Base-by-base conservation (phyloP, 441 rosid species). In the Biscutella laevigata region DNA sequence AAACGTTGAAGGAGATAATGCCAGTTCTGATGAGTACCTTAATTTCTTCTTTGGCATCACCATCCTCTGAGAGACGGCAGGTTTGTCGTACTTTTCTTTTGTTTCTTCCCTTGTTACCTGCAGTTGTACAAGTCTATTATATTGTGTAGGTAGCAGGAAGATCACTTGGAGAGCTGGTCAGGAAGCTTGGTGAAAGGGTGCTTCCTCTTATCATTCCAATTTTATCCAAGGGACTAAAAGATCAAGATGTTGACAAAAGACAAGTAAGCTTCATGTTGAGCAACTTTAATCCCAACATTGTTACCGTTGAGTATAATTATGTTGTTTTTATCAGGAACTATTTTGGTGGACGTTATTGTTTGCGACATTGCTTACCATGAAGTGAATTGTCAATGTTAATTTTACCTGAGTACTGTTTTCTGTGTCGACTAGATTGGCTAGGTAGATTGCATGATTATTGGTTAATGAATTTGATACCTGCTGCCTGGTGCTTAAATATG, bases 171-270 rank as follows among this genome's bases (percentile, higher is more conserved):
- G 98, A 94, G 77, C 90, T 94, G 66, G 99, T 94, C 28, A 77
- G 95, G 74, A 90, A 94, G 79, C 98, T 94, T 64, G 99, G 98
- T 62, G 99, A 94, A 72, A 87, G 96, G 86, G 99, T 94, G 54
- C 99, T 94, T 74, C 99, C 99, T 66, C 70, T 78, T 71, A 94
- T 94, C 29, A 90, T 94, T 53, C 96, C 99, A 42, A 90, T 94
- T 61, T 76, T 94, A 66, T 81, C 99, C 20, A 63, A 57, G 64
- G 97, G 99, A 27, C 75, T 94, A 57, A 77, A 79, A 74, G 83
- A 87, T 69, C 80, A 88, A 35, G 79, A 74, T 77, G 75, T 86
- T 71, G 70, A 84, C 78, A 83, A 92, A 79, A 78, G 99, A 85
- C 99, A 90, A 54, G 99, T 94, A 77, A 68, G 40, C 32, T 64